Evolutionary conservation across 148 eudicot genomes (phyloP).

Genomic region (Rhododendron simsii): DNA sequence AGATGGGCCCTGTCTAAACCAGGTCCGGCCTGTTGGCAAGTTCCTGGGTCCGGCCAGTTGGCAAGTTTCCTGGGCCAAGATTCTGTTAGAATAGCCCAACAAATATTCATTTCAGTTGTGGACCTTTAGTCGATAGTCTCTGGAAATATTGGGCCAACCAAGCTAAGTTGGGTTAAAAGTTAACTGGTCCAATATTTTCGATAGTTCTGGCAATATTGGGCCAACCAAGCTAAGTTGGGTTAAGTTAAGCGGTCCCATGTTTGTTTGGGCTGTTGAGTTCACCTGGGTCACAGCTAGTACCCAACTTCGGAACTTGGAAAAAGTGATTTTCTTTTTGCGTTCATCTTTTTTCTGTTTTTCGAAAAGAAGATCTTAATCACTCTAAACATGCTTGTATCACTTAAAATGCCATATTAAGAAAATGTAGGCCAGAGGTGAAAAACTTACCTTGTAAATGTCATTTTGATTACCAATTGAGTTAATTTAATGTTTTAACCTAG

Average conservation of each 20-base stretch:
- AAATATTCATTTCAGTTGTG: background rate
- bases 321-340: background rate
- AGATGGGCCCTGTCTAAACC: background rate
- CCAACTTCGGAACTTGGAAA: background rate
- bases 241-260: background rate
- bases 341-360: background rate
- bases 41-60: background rate
- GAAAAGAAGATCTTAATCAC: background rate
- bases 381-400: no score
- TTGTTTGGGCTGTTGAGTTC: background rate
- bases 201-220: background rate
- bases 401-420: background rate
- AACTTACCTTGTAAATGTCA: background rate
- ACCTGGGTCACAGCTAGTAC: background rate
- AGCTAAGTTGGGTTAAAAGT: no score
- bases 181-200: no score
- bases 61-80: background rate
- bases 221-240: background rate
- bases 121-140: background rate
- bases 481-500: background rate
- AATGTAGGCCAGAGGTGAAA: background rate
- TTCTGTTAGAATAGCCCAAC: background rate
- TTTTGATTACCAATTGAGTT: background rate
- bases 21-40: background rate
- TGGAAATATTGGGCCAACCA: background rate